These are phyloP conservation scores for Ascochyta koolunga DNA, from an alignment of 2,329 filamentous ascomycete genomes.

Conservation along the genomic window DNA sequence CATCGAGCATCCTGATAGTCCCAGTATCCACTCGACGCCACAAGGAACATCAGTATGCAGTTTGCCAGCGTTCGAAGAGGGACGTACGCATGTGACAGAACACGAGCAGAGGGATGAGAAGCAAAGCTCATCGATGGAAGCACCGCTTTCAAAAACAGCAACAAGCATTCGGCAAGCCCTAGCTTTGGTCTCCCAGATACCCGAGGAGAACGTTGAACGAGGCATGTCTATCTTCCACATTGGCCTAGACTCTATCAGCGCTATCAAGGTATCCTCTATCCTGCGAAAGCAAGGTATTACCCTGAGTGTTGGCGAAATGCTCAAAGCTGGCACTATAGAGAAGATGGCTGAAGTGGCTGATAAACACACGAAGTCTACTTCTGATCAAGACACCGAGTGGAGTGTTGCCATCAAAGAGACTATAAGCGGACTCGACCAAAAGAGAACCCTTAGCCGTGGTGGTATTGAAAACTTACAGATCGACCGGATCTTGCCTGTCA, in stretches of 20 bases:
- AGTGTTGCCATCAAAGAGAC: constrained; percentile 17
- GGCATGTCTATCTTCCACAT: constrained; percentile 78
- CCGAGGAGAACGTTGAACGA: constrained; percentile 63
- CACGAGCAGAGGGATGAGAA: neutral
- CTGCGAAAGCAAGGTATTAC: constrained; percentile 68
- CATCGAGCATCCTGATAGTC: constrained; percentile 54
- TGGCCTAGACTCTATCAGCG: constrained; percentile 88
- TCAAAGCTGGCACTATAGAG: constrained; percentile 68
- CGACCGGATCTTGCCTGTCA: constrained; percentile 68
- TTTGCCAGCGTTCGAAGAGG: constrained; percentile 54
- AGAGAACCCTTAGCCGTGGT: constrained; percentile 47
- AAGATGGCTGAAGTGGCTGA: constrained; percentile 63
- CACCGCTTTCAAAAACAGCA: constrained; percentile 43
- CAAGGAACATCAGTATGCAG: constrained; percentile 69
- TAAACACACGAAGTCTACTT: constrained; percentile 4
- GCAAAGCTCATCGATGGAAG: neutral
- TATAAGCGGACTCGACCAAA: constrained; percentile 50
- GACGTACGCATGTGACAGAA: neutral
- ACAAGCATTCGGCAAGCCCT: constrained; percentile 55
- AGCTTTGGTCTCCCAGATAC: constrained; percentile 64
- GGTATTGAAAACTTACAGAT: constrained; percentile 56
- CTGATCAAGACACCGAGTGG: neutral
- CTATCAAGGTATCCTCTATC: constrained; percentile 79
- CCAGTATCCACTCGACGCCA: constrained; percentile 62
- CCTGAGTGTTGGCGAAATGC: constrained; percentile 73